Percentiles rank a stretch among this genome's conserved stretches.
Conservation (phyloP, 805 yeast genomes). For the Saccharomycopsis javanensis region DNA sequence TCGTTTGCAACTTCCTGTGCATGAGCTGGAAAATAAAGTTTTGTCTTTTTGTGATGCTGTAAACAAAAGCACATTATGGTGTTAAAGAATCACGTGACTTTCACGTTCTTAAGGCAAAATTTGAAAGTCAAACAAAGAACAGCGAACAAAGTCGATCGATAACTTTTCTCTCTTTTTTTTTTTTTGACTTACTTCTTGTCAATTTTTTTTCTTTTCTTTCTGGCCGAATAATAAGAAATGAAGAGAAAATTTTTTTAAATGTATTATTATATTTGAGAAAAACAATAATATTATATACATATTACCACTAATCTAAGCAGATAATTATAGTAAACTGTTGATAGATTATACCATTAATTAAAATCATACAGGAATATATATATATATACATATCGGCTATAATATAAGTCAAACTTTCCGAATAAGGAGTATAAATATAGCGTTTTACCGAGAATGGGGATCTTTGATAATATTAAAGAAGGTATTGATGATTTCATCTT, state of each 20-base stretch:
- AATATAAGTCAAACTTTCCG: no score
- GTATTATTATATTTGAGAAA: no score
- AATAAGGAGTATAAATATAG: neutral
- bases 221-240: neutral
- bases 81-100: neutral
- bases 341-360: neutral
- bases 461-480: constrained; percentile 18
- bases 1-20: no score
- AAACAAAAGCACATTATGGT: no score
- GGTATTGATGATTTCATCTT: constrained; percentile 18
- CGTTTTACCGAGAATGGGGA: constrained; percentile 8
- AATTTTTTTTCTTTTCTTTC: neutral
- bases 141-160: neutral
- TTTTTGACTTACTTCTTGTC: neutral
- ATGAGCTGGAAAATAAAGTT: no score
- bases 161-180: neutral
- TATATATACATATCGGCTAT: no score
- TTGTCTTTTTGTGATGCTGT: no score
- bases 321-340: neutral
- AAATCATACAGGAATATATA: no score
- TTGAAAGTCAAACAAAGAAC: neutral
- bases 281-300: no score
- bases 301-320: no score
- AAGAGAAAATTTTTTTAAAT: neutral
- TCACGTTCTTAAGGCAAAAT: no score